These are phyloP conservation scores for Pogostemon cablin DNA, from an alignment of 257 asterid species.

Conservation along the genomic window DNA sequence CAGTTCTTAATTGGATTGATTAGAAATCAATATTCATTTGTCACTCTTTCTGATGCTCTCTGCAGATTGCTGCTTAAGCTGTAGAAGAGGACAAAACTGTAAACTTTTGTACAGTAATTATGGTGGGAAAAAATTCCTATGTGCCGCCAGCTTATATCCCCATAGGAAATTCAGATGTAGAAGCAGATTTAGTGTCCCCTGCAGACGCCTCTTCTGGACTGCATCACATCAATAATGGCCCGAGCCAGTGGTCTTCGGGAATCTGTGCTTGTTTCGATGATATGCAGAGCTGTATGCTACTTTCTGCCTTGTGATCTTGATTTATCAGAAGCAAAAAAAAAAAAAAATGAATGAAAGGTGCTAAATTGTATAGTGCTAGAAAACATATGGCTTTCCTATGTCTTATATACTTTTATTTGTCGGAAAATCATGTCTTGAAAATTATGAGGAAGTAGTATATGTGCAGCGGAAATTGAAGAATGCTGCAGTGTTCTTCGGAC, in stretches of 20 bases:
- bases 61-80: conserved; percentile 41
- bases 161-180: conserved; percentile 61
- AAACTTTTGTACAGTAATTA: conserved; percentile 32
- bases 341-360: conserved; percentile 55
- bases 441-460: conserved; percentile 2
- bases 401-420: conserved; percentile 14
- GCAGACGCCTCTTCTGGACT: conserved; percentile 39
- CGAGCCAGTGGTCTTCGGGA: conserved; percentile 89
- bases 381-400: conserved; percentile 25
- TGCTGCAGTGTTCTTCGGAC: conserved; percentile 8
- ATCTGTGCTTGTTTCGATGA: conserved; percentile 97
- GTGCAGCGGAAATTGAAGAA: conserved; percentile 19
- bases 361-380: conserved; percentile 42
- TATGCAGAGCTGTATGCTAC: conserved; percentile 90
- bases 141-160: conserved; percentile 88
- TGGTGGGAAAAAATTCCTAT: conserved; percentile 55
- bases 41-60: conserved; percentile 31
- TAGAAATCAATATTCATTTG: conserved; percentile 22
- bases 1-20: background rate
- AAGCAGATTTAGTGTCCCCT: conserved; percentile 43
- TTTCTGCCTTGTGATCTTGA: conserved; percentile 65
- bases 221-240: conserved; percentile 39
- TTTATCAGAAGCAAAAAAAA: conserved; percentile 53
- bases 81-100: conserved; percentile 26
- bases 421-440: conserved; percentile 18